Evolutionary conservation across 2,329 filamentous ascomycete genomes (phyloP).

Genomic region (Botrytis byssoidea): DNA sequence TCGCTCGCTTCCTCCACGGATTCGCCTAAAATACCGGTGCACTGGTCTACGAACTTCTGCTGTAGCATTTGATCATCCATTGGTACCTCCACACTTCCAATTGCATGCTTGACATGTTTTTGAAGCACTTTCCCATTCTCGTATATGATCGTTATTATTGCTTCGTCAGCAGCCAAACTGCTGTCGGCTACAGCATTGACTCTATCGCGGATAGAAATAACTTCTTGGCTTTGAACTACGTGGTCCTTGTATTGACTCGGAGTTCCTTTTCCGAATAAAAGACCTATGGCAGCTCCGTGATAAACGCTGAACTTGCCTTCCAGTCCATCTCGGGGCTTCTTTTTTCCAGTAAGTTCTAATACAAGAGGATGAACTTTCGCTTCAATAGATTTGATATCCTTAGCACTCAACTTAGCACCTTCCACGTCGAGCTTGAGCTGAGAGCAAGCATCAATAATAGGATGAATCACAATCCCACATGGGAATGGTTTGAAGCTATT

Average conservation of each 20-base stretch:
- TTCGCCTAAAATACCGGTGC: slow-evolving; percentile 43
- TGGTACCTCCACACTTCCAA: slow-evolving; percentile 50
- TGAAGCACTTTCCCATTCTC: slow-evolving; percentile 42
- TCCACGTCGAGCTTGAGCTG: slow-evolving; percentile 45
- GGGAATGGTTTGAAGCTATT: slow-evolving; percentile 59
- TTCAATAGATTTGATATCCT: slow-evolving; percentile 44
- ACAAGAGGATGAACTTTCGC: slow-evolving; percentile 51
- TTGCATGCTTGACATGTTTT: slow-evolving; percentile 49
- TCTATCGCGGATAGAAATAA: slow-evolving; percentile 46
- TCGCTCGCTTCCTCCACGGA: slow-evolving; percentile 40
- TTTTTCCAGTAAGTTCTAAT: slow-evolving; percentile 52
- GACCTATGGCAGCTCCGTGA: slow-evolving; percentile 51
- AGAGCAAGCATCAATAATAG: slow-evolving; percentile 52
- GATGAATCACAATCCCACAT: slow-evolving; percentile 57
- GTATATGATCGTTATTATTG: slow-evolving; percentile 42
- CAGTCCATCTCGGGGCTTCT: slow-evolving; percentile 48
- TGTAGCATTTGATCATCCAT: slow-evolving; percentile 47
- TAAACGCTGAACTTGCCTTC: slow-evolving; percentile 57
- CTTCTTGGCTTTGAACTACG: slow-evolving; percentile 44
- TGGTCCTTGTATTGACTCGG: slow-evolving; percentile 51
- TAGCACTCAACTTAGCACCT: slow-evolving; percentile 34
- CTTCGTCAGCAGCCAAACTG: slow-evolving; percentile 45
- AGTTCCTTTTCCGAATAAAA: slow-evolving; percentile 51
- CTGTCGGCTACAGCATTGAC: slow-evolving; percentile 46
- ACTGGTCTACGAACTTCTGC: slow-evolving; percentile 52